Evolutionary conservation across 345 rosid species (phyloP), one percentile per base, ranked within the genome.

Genomic region (Dipteronia dyeriana): DNA sequence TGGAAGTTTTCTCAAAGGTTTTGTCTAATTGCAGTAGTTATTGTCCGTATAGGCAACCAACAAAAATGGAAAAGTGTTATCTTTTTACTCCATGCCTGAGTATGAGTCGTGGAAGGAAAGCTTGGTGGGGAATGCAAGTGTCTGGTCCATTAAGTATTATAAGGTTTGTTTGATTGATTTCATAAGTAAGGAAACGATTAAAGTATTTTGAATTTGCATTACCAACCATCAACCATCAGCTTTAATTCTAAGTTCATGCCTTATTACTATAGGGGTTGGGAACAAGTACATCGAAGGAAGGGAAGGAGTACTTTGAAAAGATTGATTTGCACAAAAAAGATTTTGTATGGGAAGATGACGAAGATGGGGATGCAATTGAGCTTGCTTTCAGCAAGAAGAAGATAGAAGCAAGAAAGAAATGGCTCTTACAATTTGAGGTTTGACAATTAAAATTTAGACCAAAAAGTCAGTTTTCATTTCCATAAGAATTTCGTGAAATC

Each of bases 361-460:
- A 86, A 79, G 99, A 94, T 72, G 98, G 97, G 29, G 95, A 94
- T 5, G 89, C 96, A 22, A 97, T 97, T 69, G 99, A 97, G 82
- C 97, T 97, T 64, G 99, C 99, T 4, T 97, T 97, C 78, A 94
- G 99, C 82, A 97, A 91, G 85, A 97, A 91, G 87, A 97, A 94
- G 87, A 90, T 92, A 1, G 98, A 97, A 57, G 97, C 94, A n/a
- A 89, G 99, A 75, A 97, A 97, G 81, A 90, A 80, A 70, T 97
- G 99, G 99, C 93, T 97, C 69, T 84, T 88, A n/a, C 90, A 91
- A 70, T 90, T 82, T 74, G 91, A 87, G 97, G 98, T 97, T 34
- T 69, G 80, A 64, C 71, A 11, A 10, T 75, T 29, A 23, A 12
- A 43, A 31, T 10, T 41, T 7, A 11, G 16, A 31, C n/a, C 38